Evolutionary conservation across 768 basidiomycete species (phyloP).

Genomic region (Tricholoma furcatifolium): DNA sequence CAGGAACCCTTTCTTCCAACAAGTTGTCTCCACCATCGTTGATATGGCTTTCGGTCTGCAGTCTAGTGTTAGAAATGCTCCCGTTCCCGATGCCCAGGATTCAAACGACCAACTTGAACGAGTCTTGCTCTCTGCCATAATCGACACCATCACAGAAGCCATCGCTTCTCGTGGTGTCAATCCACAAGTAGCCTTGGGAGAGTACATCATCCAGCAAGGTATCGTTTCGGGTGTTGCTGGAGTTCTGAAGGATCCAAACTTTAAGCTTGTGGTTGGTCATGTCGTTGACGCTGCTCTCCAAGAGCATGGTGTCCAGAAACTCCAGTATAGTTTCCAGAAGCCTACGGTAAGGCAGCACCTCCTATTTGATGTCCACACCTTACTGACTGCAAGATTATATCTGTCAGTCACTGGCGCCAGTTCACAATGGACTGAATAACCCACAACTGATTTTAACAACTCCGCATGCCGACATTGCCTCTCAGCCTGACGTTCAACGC

Average conservation of each 20-base stretch:
- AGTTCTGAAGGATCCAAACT: not conserved
- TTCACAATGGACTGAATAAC: too few relatives aligned
- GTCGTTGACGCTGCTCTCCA: not conserved
- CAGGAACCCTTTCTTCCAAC: slow-evolving; percentile 7
- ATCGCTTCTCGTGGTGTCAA: not conserved
- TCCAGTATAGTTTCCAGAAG: not conserved
- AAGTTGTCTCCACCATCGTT: not conserved
- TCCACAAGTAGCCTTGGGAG: not conserved
- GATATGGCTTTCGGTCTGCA: not conserved
- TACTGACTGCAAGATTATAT: not conserved
- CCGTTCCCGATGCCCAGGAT: not conserved
- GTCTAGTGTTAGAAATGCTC: not conserved
- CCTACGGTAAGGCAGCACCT: not conserved
- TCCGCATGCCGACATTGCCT: too few relatives aligned
- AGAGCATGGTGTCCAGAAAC: not conserved
- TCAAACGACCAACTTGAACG: not conserved
- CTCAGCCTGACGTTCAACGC: too few relatives aligned
- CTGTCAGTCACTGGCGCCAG: not conserved
- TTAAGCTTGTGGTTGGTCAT: not conserved
- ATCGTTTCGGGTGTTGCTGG: not conserved
- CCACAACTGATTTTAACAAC: too few relatives aligned
- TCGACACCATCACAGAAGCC: not conserved
- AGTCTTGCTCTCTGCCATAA: not conserved
- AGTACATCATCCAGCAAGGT: not conserved
- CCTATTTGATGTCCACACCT: not conserved